phyloP scores from a whole-genome alignment of 1,139 yeast genomes.

The Taphrina pruni region DNA sequence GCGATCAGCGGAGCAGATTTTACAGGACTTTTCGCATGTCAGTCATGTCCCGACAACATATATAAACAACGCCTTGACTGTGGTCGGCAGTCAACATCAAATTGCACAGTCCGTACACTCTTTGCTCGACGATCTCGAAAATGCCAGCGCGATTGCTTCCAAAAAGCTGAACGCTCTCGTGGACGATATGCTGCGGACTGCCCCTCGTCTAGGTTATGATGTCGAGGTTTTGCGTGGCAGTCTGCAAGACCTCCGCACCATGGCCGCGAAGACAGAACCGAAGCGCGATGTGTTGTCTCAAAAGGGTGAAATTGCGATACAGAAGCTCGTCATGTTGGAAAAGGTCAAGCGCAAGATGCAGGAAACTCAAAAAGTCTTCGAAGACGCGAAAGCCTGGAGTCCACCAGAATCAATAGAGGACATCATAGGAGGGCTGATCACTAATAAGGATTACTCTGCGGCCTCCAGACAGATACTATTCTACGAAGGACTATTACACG shows the following conservation, averaged over 20 bases:
- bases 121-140: slow-evolving; percentile 29
- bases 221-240: slow-evolving; percentile 29
- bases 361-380: slow-evolving; percentile 20
- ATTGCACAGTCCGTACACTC: slow-evolving; percentile 11
- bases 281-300: slow-evolving; percentile 20
- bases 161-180: slow-evolving; percentile 10
- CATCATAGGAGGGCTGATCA: slow-evolving; percentile 17
- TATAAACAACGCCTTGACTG: slow-evolving; percentile 27
- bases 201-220: slow-evolving; percentile 34
- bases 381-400: slow-evolving; percentile 35
- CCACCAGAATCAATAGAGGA: slow-evolving; percentile 35
- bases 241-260: slow-evolving; percentile 5
- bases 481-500: slow-evolving; percentile 27
- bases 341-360: slow-evolving; percentile 27
- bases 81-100: slow-evolving; percentile 19
- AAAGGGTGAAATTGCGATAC: slow-evolving; percentile 11
- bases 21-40: slow-evolving; percentile 15
- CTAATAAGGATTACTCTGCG: background rate
- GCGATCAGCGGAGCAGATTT: slow-evolving; percentile 7
- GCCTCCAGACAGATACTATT: slow-evolving; percentile 16
- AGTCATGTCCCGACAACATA: slow-evolving; percentile 34
- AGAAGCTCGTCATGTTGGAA: slow-evolving; percentile 31
- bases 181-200: slow-evolving; percentile 34
- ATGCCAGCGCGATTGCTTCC: slow-evolving; percentile 16
- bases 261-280: slow-evolving; percentile 23